phyloP scores from a whole-genome alignment of 1,139 yeast genomes.

The Pichia sp. region DNA sequence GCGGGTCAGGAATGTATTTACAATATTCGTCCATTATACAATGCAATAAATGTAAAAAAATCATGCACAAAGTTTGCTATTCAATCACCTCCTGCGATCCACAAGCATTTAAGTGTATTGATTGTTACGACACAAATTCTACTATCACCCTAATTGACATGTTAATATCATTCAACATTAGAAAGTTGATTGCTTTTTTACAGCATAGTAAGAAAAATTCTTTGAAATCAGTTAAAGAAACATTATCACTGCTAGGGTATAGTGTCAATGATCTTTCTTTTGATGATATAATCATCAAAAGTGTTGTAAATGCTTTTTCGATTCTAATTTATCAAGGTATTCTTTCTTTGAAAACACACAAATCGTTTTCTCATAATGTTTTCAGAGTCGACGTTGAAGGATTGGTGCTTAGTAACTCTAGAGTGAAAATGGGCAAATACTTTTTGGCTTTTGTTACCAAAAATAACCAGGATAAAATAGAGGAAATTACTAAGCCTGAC shows the following conservation, averaged over 20 bases:
- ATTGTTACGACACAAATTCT: constrained; percentile 5
- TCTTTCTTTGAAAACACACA: constrained; percentile 16
- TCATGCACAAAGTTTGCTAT: constrained; percentile 23
- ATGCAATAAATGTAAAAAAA: constrained; percentile 20
- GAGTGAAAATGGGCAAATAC: constrained; percentile 19
- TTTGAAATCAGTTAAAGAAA: constrained; percentile 5
- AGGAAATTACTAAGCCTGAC: constrained; percentile 15
- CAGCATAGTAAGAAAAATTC: constrained; percentile 2
- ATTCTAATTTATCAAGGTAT: constrained; percentile 21
- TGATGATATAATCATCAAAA: constrained; percentile 1
- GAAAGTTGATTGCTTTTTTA: constrained; percentile 21
- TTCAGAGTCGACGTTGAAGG: constrained; percentile 20
- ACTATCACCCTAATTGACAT: constrained; percentile 12
- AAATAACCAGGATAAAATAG: constrained; percentile 4
- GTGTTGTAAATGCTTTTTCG: constrained; percentile 19
- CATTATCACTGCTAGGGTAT: constrained; percentile 10
- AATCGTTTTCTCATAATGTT: constrained; percentile 13
- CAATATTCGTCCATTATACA: constrained; percentile 17
- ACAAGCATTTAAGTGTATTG: constrained; percentile 16
- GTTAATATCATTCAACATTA: constrained; percentile 19
- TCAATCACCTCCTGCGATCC: constrained; percentile 2
- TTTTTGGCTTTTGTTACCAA: constrained; percentile 15
- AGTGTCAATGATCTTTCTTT: not conserved
- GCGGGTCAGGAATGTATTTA: constrained; percentile 16
- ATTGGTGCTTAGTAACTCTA: constrained; percentile 17